Evolutionary conservation across 768 basidiomycete genomes (phyloP).

Genomic region (Tephrocybe sp.): DNA sequence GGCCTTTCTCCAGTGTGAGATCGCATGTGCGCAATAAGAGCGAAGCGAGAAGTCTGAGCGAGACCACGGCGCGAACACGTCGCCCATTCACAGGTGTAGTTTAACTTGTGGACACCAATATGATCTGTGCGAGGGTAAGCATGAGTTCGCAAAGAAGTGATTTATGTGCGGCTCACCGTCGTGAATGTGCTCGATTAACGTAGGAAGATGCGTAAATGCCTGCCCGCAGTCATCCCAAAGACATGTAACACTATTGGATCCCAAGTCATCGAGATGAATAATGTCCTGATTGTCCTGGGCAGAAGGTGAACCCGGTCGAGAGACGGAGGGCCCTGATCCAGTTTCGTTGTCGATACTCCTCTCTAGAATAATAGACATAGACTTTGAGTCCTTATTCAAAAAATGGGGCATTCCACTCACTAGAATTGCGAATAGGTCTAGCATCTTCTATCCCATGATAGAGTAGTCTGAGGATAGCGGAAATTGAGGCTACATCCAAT

Average conservation of each 20-base stretch:
- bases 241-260: conserved; percentile 66
- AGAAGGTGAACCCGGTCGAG: conserved; percentile 15
- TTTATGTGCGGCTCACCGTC: conserved; percentile 50
- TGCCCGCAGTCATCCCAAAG: conserved; percentile 81
- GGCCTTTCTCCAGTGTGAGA: conserved; percentile 96
- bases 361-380: too few species aligned
- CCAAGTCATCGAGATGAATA: conserved; percentile 15
- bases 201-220: conserved; percentile 71
- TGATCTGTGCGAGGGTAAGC: conserved; percentile 51
- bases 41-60: conserved; percentile 86
- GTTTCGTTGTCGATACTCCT: too few species aligned
- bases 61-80: conserved; percentile 79
- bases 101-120: conserved; percentile 81
- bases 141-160: neutral
- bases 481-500: too few species aligned
- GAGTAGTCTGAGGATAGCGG: too few species aligned
- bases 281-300: conserved; percentile 8
- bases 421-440: too few species aligned
- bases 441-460: too few species aligned
- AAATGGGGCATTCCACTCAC: too few species aligned
- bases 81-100: conserved; percentile 89
- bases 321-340: conserved; percentile 11
- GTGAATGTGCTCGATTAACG: conserved; percentile 83
- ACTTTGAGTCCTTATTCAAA: too few species aligned
- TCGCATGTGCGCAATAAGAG: conserved; percentile 86